Percentiles rank a stretch among this genome's conserved stretches.
Evolutionary conservation across 768 basidiomycete species (phyloP).

Genomic region (Trametes meyenii): DNA sequence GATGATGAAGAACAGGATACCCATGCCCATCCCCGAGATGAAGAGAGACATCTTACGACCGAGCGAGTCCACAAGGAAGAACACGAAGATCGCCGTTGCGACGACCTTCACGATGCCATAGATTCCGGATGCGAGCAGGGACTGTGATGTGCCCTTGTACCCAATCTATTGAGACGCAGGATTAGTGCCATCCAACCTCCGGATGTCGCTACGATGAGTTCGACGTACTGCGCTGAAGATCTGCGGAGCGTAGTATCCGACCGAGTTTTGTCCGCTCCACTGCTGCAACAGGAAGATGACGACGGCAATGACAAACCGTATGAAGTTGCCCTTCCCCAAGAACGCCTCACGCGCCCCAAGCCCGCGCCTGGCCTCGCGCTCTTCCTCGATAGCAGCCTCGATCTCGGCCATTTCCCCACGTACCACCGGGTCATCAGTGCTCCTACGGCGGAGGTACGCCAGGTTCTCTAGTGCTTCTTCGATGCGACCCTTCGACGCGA

Average conservation of each 20-base stretch:
- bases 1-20: slow-evolving; percentile 77
- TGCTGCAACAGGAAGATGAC: slow-evolving; percentile 80
- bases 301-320: slow-evolving; percentile 86
- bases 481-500: slow-evolving; percentile 62
- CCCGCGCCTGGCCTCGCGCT: slow-evolving; percentile 62
- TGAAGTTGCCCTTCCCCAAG: slow-evolving; percentile 78
- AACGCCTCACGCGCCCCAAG: slow-evolving; percentile 69
- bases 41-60: slow-evolving; percentile 73
- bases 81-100: slow-evolving; percentile 66
- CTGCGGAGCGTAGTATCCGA: slow-evolving; percentile 74
- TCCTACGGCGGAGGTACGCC: slow-evolving; percentile 60
- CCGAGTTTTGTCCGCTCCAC: slow-evolving; percentile 84
- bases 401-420: slow-evolving; percentile 77
- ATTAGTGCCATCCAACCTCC: background rate
- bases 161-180: slow-evolving; percentile 53
- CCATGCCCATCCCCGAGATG: slow-evolving; percentile 80
- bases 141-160: slow-evolving; percentile 56
- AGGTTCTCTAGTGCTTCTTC: slow-evolving; percentile 60
- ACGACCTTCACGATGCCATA: slow-evolving; percentile 71
- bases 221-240: slow-evolving; percentile 65
- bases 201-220: background rate
- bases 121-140: slow-evolving; percentile 72
- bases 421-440: slow-evolving; percentile 44
- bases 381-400: slow-evolving; percentile 76
- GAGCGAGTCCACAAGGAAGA: slow-evolving; percentile 65